Conservation (phyloP, 352 stramenopile species). For the Phytophthora tubulina region DNA sequence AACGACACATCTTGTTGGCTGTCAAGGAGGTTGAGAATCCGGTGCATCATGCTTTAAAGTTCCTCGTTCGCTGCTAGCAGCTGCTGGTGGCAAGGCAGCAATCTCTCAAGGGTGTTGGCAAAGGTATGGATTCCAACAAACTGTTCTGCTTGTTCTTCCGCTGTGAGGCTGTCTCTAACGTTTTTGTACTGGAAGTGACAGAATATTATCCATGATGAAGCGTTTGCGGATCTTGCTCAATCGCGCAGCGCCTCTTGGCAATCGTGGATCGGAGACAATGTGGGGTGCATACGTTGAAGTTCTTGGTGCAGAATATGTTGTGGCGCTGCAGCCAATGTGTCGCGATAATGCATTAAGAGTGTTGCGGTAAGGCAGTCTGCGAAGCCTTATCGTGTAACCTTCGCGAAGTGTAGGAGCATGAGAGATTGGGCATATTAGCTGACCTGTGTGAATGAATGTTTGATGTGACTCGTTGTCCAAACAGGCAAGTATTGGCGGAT, state of each 20-base stretch:
- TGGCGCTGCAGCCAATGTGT: constrained; percentile 1
- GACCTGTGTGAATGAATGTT: not conserved
- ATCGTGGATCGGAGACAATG: not conserved
- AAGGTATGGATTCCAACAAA: constrained; percentile 17
- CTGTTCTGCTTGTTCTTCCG: constrained; percentile 16
- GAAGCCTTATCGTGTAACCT: constrained; percentile 3
- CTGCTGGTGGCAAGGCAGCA: constrained; percentile 2
- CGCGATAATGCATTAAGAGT: constrained; percentile 18
- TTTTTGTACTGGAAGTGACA: not conserved
- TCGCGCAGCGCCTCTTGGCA: too few species aligned
- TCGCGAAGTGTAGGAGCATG: constrained; percentile 1
- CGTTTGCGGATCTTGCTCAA: not conserved
- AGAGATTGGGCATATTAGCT: constrained; percentile 2
- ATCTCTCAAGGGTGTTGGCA: constrained; percentile 1
- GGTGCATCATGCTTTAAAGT: not conserved
- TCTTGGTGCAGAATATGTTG: constrained; percentile 9
- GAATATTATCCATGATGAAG: constrained; percentile 13
- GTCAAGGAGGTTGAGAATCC: not conserved
- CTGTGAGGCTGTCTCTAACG: not conserved
- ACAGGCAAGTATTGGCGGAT: constrained; percentile 13
- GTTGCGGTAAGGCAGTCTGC: constrained; percentile 17
- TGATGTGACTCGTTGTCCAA: constrained; percentile 11
- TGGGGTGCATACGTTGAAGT: not conserved
- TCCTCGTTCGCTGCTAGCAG: constrained; percentile 5
- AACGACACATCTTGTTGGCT: not conserved